phyloP scores from a whole-genome alignment of 129 eudicot species.

The Chrysanthemum makinoi region DNA sequence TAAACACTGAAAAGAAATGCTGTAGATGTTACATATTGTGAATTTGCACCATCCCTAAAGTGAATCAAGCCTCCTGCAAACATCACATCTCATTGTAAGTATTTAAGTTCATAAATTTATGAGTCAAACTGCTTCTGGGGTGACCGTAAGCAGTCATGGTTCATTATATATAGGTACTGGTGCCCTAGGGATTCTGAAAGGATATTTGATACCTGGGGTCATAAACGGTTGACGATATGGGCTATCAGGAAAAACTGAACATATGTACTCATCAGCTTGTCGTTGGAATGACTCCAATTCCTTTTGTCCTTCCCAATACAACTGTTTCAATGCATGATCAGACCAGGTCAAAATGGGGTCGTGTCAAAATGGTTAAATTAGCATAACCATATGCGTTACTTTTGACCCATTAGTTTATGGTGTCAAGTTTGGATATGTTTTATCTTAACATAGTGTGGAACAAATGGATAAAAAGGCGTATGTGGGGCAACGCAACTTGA shows the following conservation, averaged over 20 bases:
- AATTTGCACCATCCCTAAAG: conserved; percentile 85
- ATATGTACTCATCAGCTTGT: conserved; percentile 63
- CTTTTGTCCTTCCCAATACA: conserved; percentile 54
- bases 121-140: background rate
- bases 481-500: background rate
- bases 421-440: background rate
- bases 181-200: background rate
- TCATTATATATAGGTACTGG: background rate
- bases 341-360: background rate
- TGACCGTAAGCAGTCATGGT: background rate
- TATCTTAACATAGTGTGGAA: background rate
- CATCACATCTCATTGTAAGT: background rate
- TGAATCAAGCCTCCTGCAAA: conserved; percentile 66
- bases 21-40: conserved; percentile 72
- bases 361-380: background rate
- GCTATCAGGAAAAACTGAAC: conserved; percentile 65
- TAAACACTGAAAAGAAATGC: conserved; percentile 66
- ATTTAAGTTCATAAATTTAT: background rate
- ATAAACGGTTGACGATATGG: conserved; percentile 54
- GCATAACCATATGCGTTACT: background rate
- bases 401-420: background rate
- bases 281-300: conserved; percentile 47
- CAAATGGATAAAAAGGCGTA: too few relatives aligned
- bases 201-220: conserved; percentile 51
- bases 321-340: conserved; percentile 36